Evolutionary conservation across 169 alveolate species (phyloP).

Genomic region (Cryptosporidium sp.): DNA sequence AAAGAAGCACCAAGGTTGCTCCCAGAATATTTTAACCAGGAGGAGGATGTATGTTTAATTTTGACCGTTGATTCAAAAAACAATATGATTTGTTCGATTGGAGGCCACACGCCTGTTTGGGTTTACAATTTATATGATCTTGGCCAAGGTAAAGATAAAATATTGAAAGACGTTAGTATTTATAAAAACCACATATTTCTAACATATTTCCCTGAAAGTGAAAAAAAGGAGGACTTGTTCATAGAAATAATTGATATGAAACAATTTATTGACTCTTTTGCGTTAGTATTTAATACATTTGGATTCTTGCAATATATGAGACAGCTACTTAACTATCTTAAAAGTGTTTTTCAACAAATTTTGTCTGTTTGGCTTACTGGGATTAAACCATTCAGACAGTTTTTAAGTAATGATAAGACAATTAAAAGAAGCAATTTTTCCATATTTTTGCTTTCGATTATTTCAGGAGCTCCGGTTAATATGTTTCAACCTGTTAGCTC

Average conservation of each 20-base stretch:
- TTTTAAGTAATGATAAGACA: conserved; percentile 12
- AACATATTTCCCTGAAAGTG: conserved; percentile 1
- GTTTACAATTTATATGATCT: not conserved
- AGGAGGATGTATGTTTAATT: conserved; percentile 13
- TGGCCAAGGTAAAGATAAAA: not conserved
- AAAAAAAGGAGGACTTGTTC: not conserved
- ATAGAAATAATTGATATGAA: conserved; percentile 23
- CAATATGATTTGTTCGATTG: conserved; percentile 41
- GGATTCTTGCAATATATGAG: conserved; percentile 55
- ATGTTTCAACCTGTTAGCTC: not conserved
- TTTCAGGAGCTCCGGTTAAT: conserved; percentile 27
- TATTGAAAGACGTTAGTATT: not conserved
- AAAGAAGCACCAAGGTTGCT: conserved; percentile 44
- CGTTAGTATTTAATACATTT: conserved; percentile 5
- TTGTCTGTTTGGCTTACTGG: conserved; percentile 46
- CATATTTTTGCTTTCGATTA: conserved; percentile 9
- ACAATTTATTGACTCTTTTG: conserved; percentile 16
- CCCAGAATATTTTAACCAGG: conserved; percentile 17
- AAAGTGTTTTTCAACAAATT: conserved; percentile 31
- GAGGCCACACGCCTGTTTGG: conserved; percentile 75
- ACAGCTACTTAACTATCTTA: conserved; percentile 28
- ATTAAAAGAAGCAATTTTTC: not conserved
- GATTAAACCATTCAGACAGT: conserved; percentile 49
- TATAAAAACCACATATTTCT: not conserved
- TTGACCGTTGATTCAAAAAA: conserved; percentile 25